Evolutionary conservation across 1,284 basidiomycete genomes (phyloP).

Genomic region (Ustilago curta): DNA sequence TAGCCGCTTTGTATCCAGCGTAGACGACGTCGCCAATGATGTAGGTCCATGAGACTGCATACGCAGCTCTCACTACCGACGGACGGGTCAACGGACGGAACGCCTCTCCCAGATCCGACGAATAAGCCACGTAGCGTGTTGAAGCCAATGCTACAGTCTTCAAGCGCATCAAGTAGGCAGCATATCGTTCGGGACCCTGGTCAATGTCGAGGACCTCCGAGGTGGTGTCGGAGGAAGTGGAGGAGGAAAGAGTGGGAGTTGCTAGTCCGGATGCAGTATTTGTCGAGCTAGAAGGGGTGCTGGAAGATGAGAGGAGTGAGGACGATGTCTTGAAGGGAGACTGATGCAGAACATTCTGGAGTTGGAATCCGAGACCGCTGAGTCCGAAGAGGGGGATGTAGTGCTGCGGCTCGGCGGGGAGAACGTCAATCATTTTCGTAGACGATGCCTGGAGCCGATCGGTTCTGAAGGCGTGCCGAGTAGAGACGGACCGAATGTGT

Average conservation of each 20-base stretch:
- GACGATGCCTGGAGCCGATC: neutral
- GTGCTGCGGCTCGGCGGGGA: conserved; percentile 35
- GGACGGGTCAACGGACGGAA: conserved; percentile 88
- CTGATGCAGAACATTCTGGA: conserved; percentile 21
- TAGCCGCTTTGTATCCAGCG: conserved; percentile 79
- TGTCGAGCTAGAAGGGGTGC: conserved; percentile 5
- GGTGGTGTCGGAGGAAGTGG: conserved; percentile 10
- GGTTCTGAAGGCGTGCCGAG: too few species aligned
- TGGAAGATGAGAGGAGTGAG: conserved; percentile 29
- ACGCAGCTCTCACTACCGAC: conserved; percentile 81
- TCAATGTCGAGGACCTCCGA: conserved; percentile 49
- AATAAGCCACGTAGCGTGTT: conserved; percentile 72
- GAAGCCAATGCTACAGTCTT: conserved; percentile 56
- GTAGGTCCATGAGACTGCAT: conserved; percentile 84
- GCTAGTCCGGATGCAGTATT: conserved; percentile 25
- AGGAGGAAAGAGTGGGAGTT: conserved; percentile 39
- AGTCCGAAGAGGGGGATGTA: conserved; percentile 46
- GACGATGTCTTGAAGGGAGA: conserved; percentile 27
- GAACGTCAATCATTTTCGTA: conserved; percentile 27
- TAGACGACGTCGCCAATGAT: conserved; percentile 84
- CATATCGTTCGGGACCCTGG: conserved; percentile 54
- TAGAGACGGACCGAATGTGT: neutral
- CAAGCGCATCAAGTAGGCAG: conserved; percentile 61
- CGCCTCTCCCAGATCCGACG: conserved; percentile 90
- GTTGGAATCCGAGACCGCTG: conserved; percentile 38